Base-by-base conservation (phyloP, 1,139 yeast genomes). In the Sugiyamaella castrensis region DNA sequence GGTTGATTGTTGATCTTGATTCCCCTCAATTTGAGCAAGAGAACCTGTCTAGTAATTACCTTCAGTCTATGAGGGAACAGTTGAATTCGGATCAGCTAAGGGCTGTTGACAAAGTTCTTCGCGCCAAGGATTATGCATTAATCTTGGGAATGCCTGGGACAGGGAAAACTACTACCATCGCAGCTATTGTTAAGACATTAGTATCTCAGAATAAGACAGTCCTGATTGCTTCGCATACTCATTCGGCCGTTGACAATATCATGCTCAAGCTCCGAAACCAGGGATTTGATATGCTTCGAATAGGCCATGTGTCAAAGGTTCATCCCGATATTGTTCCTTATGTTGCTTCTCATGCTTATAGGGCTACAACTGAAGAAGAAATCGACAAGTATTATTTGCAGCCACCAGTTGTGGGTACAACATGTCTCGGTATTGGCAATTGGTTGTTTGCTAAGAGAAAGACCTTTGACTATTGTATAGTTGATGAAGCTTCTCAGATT, bases 141-240 rank as follows among this genome's bases (percentile, higher is more conserved):
- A 79, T 92, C 31, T 70, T 91, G 50, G 99, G 99, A 1, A 92
- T 94, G 98, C 98, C 98, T 0, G 99, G 99, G 1, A 92, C 98
- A 0, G 99, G 99, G 12, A 92, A 94, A 63, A 92, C 98, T 0
- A 91, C 98, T 0, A 85, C 91, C 0, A 87, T 92, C 52, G 87
- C 95, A 0, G 82, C 84, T 41, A 65, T 92, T 12, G 84, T 91
- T 40, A 73, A 76, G 51, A 69, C 76, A 35, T 67, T 92, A 32
- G 85, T 84, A 0, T 66, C 67, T 0, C 75, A 75, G 33, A 81
- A 80, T 1, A 85, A 86, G 59, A 73, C 87, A 0, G 84, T 92
- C 0, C 70, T 92, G 37, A 69, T 94, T 43, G 80, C 97, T 0
- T 87, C 96, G 0, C 89, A 87, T 63, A 92, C 99, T 0, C 95